Evolutionary conservation across 768 basidiomycete species (phyloP), one percentile per base, ranked within the genome.

Genomic region (Pisolithus microcarpus): DNA sequence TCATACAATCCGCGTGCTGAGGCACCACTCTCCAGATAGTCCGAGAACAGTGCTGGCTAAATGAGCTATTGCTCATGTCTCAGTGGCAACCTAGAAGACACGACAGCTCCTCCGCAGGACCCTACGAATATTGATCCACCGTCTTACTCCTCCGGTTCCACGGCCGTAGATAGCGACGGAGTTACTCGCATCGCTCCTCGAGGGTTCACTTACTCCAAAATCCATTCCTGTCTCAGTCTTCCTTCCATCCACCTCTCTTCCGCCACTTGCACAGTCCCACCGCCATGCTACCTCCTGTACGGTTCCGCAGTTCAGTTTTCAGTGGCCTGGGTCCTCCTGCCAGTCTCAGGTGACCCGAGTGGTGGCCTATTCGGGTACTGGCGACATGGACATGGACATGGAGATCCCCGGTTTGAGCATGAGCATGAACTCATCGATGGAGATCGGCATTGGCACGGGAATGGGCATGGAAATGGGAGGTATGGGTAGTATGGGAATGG

Each of bases 1-100:
- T 38, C 30, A 37, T 30, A 23, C 49, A 49, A 38, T 18, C 21
- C 26, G 37, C 38, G 30, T 13, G 30, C 49, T n/a, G 21, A 39
- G 11, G 9, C n/a, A 21, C 49, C 46, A 13, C 47, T 42, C 26
- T 36, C 13, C 36, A 56, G 52, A 53, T 91, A 58, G 85, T 91
- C 5, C 75, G 78, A 52, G 88, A 91, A 53, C 89, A 91, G 66
- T 86, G 84, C 58, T 91, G 89, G 89, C 60, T 91, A 16, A 91
- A 91, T 59, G 85, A 85, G 58, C 74, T 75, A n/a, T 64, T 91
- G 19, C 59, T 70, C 4, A 73, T 76, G 42, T 80, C 78, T 42
- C 66, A 76, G 11, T 91, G 89, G 88, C 64, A 66, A 24, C 72
- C 79, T n/a, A 4, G 85, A 88, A 23, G 42, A 26, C 36, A 45